A percentile compares a stretch with the other conserved stretches of the same genome.
Conservation (phyloP, 2,329 filamentous ascomycete genomes). For the Didymella glomerata region DNA sequence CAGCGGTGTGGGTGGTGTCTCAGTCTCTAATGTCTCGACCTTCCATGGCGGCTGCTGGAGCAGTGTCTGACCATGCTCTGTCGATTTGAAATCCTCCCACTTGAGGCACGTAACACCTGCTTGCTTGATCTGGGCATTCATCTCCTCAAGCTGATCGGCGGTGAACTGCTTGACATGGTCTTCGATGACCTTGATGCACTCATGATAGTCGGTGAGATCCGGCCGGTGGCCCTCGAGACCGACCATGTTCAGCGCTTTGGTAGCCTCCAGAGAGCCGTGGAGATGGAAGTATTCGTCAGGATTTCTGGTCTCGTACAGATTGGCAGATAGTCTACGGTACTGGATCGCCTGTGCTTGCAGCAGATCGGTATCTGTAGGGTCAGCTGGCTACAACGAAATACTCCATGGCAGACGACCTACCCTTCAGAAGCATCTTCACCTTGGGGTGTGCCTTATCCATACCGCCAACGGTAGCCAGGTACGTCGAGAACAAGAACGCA, state of each 20-base stretch:
- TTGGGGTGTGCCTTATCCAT: constrained; percentile 54
- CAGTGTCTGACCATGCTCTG: constrained; percentile 53
- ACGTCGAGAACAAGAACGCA: constrained; percentile 66
- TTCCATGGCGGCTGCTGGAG: constrained; percentile 56
- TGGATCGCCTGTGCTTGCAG: constrained; percentile 73
- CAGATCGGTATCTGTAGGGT: constrained; percentile 72
- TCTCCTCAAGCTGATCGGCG: constrained; percentile 51
- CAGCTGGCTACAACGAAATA: constrained; percentile 23
- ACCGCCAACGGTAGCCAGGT: constrained; percentile 64
- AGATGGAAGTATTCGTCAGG: constrained; percentile 76
- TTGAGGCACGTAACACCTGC: constrained; percentile 55
- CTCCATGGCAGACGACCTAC: constrained; percentile 28
- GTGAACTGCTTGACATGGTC: constrained; percentile 54
- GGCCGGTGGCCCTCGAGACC: constrained; percentile 69
- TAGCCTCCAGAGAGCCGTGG: constrained; percentile 76
- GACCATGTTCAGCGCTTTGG: constrained; percentile 74
- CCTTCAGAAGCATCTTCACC: constrained; percentile 58
- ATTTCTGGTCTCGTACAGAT: constrained; percentile 73
- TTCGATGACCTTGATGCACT: constrained; percentile 53
- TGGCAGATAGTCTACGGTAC: constrained; percentile 76
- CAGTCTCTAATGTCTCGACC: constrained; percentile 60
- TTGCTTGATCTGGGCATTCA: constrained; percentile 54
- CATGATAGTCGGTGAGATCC: constrained; percentile 61
- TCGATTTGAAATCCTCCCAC: constrained; percentile 52
- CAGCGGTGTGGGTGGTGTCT: constrained; percentile 61